Conservation (phyloP, 805 yeast species). For the Metschnikowia noctiluminum region DNA sequence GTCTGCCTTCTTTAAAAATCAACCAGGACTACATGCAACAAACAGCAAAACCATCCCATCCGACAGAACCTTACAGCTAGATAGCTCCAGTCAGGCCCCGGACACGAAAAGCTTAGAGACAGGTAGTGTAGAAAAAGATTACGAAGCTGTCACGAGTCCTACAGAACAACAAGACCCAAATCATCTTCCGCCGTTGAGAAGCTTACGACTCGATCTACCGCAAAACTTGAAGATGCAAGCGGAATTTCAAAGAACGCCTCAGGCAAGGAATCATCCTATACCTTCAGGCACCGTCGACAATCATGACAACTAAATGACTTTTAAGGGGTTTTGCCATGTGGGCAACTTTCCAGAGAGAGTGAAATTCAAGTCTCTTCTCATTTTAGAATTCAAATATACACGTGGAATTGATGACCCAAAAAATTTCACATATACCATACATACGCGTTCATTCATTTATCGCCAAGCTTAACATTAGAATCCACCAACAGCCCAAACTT, state of each 20-base stretch:
- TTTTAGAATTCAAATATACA: background rate
- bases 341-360: too few species aligned
- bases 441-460: background rate
- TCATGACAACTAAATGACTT: background rate
- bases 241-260: slow-evolving; percentile 4
- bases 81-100: background rate
- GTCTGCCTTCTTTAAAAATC: slow-evolving; percentile 34
- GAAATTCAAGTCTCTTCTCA: too few species aligned
- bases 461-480: background rate
- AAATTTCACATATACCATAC: background rate
- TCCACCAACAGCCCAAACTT: slow-evolving; percentile 86
- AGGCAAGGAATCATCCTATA: slow-evolving; percentile 1
- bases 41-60: background rate
- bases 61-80: slow-evolving; percentile 2
- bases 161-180: slow-evolving; percentile 10
- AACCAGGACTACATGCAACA: slow-evolving; percentile 8
- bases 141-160: background rate
- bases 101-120: background rate
- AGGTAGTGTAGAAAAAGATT: background rate
- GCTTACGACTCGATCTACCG: slow-evolving; percentile 50
- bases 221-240: slow-evolving; percentile 29
- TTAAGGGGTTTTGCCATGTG: background rate
- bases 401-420: background rate
- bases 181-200: slow-evolving; percentile 46
- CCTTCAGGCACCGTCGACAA: slow-evolving; percentile 6